Conservation (phyloP, 805 yeast genomes). For the Wickerhamomyces subpelliculosus region DNA sequence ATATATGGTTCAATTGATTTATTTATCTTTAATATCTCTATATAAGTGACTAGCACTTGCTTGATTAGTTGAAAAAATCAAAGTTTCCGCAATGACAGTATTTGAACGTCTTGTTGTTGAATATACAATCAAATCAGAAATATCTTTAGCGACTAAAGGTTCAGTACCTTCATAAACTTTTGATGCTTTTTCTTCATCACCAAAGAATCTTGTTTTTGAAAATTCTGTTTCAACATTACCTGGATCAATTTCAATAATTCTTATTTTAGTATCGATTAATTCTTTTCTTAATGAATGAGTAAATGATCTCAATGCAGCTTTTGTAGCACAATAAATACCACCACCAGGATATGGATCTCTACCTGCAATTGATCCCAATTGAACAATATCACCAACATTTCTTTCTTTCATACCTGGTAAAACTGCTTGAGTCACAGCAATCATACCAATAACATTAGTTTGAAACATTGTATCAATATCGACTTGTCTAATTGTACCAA, state of each 20-base stretch:
- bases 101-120: conserved; percentile 48
- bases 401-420: conserved; percentile 64
- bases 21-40: conserved; percentile 25
- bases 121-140: conserved; percentile 51
- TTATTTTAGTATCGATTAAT: conserved; percentile 56
- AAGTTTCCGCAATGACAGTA: conserved; percentile 62
- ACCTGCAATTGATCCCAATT: conserved; percentile 77
- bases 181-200: conserved; percentile 46
- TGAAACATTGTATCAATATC: conserved; percentile 76
- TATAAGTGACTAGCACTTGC: conserved; percentile 66
- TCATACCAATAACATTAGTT: conserved; percentile 84
- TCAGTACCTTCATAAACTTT: conserved; percentile 49
- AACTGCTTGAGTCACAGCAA: conserved; percentile 74
- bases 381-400: conserved; percentile 66
- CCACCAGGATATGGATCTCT: conserved; percentile 79
- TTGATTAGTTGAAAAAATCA: conserved; percentile 81
- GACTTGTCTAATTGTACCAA: conserved; percentile 58
- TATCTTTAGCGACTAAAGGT: conserved; percentile 52
- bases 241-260: conserved; percentile 62
- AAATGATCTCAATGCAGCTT: conserved; percentile 69
- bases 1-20: neutral
- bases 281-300: conserved; percentile 70
- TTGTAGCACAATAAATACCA: conserved; percentile 69
- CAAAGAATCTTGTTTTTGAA: conserved; percentile 51
- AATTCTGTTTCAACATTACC: conserved; percentile 68